Conservation (phyloP, 1,284 basidiomycete species). For the Apiotrichum sp. region DNA sequence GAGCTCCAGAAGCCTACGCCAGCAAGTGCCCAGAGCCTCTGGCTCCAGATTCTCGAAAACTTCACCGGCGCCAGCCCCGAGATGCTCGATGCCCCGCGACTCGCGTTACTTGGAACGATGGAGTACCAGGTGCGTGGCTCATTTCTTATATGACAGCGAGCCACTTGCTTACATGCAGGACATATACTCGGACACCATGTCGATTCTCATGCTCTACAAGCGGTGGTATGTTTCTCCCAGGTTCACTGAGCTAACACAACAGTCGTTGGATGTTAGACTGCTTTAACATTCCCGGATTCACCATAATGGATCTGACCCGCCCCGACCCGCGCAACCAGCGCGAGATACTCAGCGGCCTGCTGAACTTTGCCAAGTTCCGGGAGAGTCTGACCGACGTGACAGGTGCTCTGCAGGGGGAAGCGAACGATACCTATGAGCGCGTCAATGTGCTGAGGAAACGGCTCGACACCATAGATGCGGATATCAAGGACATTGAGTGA, state of each 20-base stretch:
- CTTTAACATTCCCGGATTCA: constrained; percentile 72
- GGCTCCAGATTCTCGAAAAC: constrained; percentile 56
- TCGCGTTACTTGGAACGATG: constrained; percentile 53
- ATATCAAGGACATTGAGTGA: constrained; percentile 60
- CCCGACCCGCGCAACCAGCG: constrained; percentile 68
- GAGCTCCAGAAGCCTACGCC: constrained; percentile 64
- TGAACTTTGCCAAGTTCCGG: constrained; percentile 83
- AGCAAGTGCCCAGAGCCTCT: constrained; percentile 57
- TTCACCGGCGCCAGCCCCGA: constrained; percentile 62
- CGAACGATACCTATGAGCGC: constrained; percentile 13
- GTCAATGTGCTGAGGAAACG: constrained; percentile 51
- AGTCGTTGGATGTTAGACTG: too few relatives aligned
- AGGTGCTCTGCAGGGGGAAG: constrained; percentile 19
- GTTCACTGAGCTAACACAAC: constrained; percentile 46
- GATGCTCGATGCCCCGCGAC: constrained; percentile 56
- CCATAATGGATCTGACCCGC: constrained; percentile 62
- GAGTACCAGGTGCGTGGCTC: constrained; percentile 48
- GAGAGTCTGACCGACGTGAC: constrained; percentile 27
- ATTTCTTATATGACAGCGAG: neutral
- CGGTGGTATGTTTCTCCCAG: constrained; percentile 55
- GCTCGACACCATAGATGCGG: constrained; percentile 53
- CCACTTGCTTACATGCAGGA: constrained; percentile 48
- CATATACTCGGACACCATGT: constrained; percentile 56
- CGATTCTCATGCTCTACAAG: constrained; percentile 58
- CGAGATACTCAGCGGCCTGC: constrained; percentile 71